Conservation (phyloP, 2,329 filamentous ascomycete species). For the Fusarium compactum region DNA sequence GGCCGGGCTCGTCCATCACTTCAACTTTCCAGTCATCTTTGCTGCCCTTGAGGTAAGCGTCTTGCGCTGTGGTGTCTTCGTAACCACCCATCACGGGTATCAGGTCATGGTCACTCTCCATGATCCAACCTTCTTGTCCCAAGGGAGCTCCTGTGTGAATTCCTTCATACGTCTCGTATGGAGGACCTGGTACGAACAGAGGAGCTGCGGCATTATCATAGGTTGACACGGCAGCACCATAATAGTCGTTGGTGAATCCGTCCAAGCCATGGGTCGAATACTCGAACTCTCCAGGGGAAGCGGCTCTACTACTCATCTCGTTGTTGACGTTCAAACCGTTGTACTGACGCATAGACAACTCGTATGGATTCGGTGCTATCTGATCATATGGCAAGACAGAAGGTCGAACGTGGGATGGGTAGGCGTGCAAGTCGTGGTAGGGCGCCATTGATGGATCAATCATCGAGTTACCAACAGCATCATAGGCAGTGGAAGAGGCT, state of each 20-base stretch:
- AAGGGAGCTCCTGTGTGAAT: constrained; percentile 21
- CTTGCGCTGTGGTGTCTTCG: constrained; percentile 37
- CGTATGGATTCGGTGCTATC: constrained; percentile 30
- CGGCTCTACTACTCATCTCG: constrained; percentile 34
- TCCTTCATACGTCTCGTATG: constrained; percentile 26
- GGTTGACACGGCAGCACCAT: constrained; percentile 13
- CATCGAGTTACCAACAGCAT: constrained; percentile 13
- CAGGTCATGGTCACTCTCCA: constrained; percentile 20
- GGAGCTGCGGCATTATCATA: constrained; percentile 13
- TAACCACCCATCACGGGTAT: constrained; percentile 25
- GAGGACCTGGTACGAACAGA: constrained; percentile 16
- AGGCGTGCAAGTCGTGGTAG: constrained; percentile 34
- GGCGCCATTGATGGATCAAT: constrained; percentile 7
- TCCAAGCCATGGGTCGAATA: constrained; percentile 30
- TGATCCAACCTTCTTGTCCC: constrained; percentile 30
- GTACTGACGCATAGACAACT: constrained; percentile 25
- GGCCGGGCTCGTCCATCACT: constrained; percentile 48
- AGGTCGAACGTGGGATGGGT: constrained; percentile 22
- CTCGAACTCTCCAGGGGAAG: constrained; percentile 36
- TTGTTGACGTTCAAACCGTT: constrained; percentile 13
- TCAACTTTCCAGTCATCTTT: constrained; percentile 54
- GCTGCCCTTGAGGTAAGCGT: constrained; percentile 50
- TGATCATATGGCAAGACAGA: constrained; percentile 30
- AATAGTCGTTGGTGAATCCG: constrained; percentile 27
- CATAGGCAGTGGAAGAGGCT: constrained; percentile 29